Evolutionary conservation across 257 asterid genomes (phyloP).

Genomic region (Craterostigma plantagineum): DNA sequence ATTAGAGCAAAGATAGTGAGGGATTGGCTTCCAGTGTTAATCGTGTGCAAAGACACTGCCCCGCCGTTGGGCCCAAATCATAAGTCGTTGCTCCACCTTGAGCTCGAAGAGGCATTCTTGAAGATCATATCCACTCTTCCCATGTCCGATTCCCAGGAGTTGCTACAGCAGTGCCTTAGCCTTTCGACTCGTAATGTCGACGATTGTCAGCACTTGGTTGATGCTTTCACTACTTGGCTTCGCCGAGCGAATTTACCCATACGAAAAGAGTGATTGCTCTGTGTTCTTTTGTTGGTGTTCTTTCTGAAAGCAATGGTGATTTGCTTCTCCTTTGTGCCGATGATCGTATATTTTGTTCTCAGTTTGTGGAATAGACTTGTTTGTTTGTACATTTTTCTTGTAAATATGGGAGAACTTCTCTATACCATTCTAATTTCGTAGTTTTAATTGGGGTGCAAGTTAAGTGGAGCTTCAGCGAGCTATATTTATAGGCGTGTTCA

Average conservation of each 20-base stretch:
- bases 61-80: slow-evolving; percentile 35
- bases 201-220: slow-evolving; percentile 74
- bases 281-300: too few species aligned
- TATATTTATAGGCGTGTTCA: too few species aligned
- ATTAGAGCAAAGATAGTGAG: slow-evolving; percentile 71
- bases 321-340: too few species aligned
- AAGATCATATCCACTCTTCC: slow-evolving; percentile 84
- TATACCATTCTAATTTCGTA: too few species aligned
- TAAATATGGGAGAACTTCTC: too few species aligned
- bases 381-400: too few species aligned
- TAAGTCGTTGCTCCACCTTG: slow-evolving; percentile 28
- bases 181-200: slow-evolving; percentile 75
- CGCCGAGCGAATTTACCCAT: slow-evolving; percentile 44
- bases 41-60: slow-evolving; percentile 47
- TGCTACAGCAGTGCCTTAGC: slow-evolving; percentile 81
- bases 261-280: too few species aligned
- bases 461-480: too few species aligned
- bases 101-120: slow-evolving; percentile 70
- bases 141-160: slow-evolving; percentile 44
- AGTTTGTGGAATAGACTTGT: too few species aligned
- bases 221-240: slow-evolving; percentile 90
- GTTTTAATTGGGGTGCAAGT: too few species aligned
- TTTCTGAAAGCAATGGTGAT: too few species aligned
- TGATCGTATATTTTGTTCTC: too few species aligned
- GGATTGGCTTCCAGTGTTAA: slow-evolving; percentile 89